These are phyloP conservation scores for Asterophora parasitica DNA, from an alignment of 768 basidiomycete species.

Conservation along the genomic window DNA sequence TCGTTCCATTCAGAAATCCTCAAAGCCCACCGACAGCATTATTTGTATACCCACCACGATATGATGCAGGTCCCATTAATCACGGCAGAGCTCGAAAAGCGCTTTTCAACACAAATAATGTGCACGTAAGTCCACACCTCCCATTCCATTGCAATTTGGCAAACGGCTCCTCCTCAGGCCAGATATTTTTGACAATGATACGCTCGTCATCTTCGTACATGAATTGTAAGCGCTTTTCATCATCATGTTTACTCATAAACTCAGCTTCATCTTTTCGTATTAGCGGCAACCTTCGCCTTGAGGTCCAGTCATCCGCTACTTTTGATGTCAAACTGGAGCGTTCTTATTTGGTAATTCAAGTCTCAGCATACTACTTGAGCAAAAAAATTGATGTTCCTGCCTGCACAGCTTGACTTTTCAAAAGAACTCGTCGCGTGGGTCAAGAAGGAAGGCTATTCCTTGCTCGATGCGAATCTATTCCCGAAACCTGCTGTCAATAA, in stretches of 20 bases:
- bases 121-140: slow-evolving; percentile 64
- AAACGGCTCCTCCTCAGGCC: slow-evolving; percentile 36
- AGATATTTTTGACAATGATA: slow-evolving; percentile 73
- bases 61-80: slow-evolving; percentile 83
- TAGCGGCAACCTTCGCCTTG: slow-evolving; percentile 85
- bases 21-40: slow-evolving; percentile 84
- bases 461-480: slow-evolving; percentile 86
- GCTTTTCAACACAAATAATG: slow-evolving; percentile 80
- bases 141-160: background rate
- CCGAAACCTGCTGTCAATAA: slow-evolving; percentile 46
- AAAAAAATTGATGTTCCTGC: background rate
- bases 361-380: background rate
- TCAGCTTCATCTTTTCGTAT: background rate
- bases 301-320: slow-evolving; percentile 67
- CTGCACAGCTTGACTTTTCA: slow-evolving; percentile 73
- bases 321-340: slow-evolving; percentile 76
- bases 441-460: slow-evolving; percentile 54
- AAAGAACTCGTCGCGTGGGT: slow-evolving; percentile 79
- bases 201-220: slow-evolving; percentile 84
- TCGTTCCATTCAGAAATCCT: slow-evolving; percentile 57
- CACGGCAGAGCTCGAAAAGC: slow-evolving; percentile 55
- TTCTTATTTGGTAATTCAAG: slow-evolving; percentile 68
- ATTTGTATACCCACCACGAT: slow-evolving; percentile 67
- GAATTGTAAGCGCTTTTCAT: slow-evolving; percentile 72
- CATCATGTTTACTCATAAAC: background rate